Evolutionary conservation across 2,329 filamentous ascomycete species (phyloP).

Genomic region (Dactylellina parvicollis): DNA sequence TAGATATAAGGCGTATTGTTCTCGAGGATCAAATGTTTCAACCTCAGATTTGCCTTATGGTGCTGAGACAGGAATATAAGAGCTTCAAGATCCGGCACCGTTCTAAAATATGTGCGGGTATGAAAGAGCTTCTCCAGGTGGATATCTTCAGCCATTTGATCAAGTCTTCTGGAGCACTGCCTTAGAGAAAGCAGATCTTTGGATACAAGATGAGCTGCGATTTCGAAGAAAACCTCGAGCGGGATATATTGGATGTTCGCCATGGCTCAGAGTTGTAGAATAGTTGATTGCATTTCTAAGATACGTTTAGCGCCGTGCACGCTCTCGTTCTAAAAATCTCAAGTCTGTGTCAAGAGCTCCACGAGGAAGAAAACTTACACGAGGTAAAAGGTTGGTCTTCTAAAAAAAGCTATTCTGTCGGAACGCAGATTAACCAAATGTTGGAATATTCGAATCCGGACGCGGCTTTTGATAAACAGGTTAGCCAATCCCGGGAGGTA

Average conservation of each 20-base stretch:
- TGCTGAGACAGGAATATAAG: conserved; percentile 3
- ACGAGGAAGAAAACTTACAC: too few relatives aligned
- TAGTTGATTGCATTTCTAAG: too few relatives aligned
- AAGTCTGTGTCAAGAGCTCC: too few relatives aligned
- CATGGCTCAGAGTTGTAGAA: not conserved
- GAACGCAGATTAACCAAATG: too few relatives aligned
- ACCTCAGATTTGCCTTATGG: not conserved
- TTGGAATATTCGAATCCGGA: too few relatives aligned
- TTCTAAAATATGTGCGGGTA: not conserved
- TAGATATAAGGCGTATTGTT: not conserved
- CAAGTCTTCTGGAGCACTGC: conserved; percentile 15
- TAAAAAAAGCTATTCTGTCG: too few relatives aligned
- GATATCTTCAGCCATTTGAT: not conserved
- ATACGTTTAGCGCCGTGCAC: too few relatives aligned
- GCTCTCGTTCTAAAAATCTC: too few relatives aligned
- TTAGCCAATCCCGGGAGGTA: too few relatives aligned
- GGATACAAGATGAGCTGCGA: not conserved
- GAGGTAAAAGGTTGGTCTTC: too few relatives aligned
- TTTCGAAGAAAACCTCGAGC: conserved; percentile 15
- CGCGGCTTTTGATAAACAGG: too few relatives aligned
- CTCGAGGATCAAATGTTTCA: conserved; percentile 10
- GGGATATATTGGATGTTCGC: conserved; percentile 6
- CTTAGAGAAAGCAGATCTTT: conserved; percentile 1
- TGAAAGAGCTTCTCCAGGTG: conserved; percentile 7
- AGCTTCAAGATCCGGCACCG: not conserved